Base-by-base conservation (phyloP, 2,329 filamentous ascomycete species). In the Hirsutella minnesotensis region DNA sequence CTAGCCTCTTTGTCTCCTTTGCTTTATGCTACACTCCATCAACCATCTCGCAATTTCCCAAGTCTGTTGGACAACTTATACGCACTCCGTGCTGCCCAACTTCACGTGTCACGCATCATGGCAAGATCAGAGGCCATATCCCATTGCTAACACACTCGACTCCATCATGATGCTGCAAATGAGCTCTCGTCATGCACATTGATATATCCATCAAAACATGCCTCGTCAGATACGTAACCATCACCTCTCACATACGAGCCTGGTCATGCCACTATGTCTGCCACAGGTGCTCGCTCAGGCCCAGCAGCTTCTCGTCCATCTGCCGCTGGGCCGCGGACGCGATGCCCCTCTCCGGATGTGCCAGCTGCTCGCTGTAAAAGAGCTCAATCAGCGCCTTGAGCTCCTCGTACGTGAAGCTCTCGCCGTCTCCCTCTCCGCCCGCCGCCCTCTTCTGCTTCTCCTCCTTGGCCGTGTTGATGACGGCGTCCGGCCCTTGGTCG, bases 241-340 rank as follows among this genome's bases (percentile, higher is more conserved):
- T 35, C 15, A n/a, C 9, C 15, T 5, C 15, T n/a, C 15, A n/a
- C n/a, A n/a, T n/a, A n/a, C n/a, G n/a, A n/a, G n/a, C 9, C 27
- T 30, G 27, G 9, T 13, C n/a, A 4, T 5, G 9, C 16, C 40
- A 38, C 52, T 41, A 53, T 27, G 51, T 70, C 61, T 81, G 74
- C 79, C 78, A 86, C 75, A 84, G 78, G 52, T 79, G 71, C 67
- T 88, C 83, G 53, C 79, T 83, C 52, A 89, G 64, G 52, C 74
- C 75, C 46, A 84, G 61, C 54, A 85, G 59, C 65, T 82, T 80
- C 53, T 86, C 82, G 44, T 77, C 80, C 72, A 87, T 72, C 55
- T 75, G 72, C 56, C 83, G 70, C 67, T 76, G 79, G 3, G 83
- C 83, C 46, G 77, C 74, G 19, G 77, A 70, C 37, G 72, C 74